A percentile compares a stretch with the other conserved stretches of the same genome.
phyloP scores from a whole-genome alignment of 148 eudicot genomes.

The Fagopyrum esculentum region DNA sequence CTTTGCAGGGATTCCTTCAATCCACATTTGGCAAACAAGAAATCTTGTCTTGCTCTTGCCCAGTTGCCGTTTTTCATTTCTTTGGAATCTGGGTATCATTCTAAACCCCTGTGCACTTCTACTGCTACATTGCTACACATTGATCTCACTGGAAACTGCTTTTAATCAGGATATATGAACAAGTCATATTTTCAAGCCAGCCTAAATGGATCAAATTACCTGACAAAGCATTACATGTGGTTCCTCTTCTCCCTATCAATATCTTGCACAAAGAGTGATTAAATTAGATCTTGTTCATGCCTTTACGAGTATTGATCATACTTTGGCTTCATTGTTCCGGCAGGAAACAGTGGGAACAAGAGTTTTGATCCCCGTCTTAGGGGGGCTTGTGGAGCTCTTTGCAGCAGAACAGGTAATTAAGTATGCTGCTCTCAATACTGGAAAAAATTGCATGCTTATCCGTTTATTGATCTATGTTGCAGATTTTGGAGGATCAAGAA shows the following conservation, averaged over 20 bases:
- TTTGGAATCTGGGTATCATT: constrained; percentile 61
- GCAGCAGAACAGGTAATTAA: constrained; percentile 45
- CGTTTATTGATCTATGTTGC: background rate
- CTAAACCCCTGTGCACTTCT: constrained; percentile 3
- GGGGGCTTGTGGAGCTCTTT: constrained; percentile 81
- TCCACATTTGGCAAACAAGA: constrained; percentile 41
- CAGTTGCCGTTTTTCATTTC: constrained; percentile 45
- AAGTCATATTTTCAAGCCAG: constrained; percentile 54
- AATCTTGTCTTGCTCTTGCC: constrained; percentile 54
- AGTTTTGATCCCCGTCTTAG: constrained; percentile 67
- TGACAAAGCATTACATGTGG: constrained; percentile 26
- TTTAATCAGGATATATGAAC: constrained; percentile 63
- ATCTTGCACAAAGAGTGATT: background rate
- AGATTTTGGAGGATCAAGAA: constrained; percentile 55
- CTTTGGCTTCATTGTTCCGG: background rate
- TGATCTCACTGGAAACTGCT: background rate
- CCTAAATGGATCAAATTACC: constrained; percentile 43
- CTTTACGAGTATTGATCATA: background rate
- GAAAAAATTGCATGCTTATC: background rate
- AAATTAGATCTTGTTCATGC: background rate
- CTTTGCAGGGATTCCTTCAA: constrained; percentile 47
- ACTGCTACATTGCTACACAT: background rate
- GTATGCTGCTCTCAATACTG: background rate
- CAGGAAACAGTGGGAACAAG: constrained; percentile 54
- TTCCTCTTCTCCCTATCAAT: constrained; percentile 2